Conservation (phyloP, 2,329 filamentous ascomycete genomes). For the Metarhizium brunneum region DNA sequence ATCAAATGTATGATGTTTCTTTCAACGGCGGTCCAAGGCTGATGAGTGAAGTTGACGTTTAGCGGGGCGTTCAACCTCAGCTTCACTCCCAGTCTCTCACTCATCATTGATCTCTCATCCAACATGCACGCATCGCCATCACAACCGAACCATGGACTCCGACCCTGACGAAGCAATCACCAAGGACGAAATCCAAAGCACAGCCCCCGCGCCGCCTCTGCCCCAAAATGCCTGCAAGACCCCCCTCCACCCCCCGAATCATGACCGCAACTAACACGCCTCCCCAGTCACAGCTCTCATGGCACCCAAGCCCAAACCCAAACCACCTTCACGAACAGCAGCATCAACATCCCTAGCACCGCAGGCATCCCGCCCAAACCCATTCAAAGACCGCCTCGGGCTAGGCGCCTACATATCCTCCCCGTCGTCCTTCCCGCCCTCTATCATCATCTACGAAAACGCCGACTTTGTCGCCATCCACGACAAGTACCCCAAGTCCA, state of each 20-base stretch:
- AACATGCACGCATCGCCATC: neutral
- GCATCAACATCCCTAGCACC: neutral
- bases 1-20: neutral
- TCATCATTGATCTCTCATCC: neutral
- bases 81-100: neutral
- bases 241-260: neutral
- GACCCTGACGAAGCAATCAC: constrained; percentile 32
- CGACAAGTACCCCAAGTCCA: constrained; percentile 80
- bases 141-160: constrained; percentile 6
- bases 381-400: constrained; percentile 45
- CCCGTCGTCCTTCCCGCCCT: constrained; percentile 52
- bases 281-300: constrained; percentile 26
- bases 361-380: constrained; percentile 14
- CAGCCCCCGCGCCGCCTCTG: constrained; percentile 15
- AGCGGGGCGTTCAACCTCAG: neutral
- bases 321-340: constrained; percentile 11
- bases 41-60: neutral
- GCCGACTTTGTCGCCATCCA: constrained; percentile 65
- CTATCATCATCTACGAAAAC: constrained; percentile 56
- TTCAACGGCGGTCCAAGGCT: neutral
- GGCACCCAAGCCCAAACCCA: constrained; percentile 26
- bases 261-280: neutral
- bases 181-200: constrained; percentile 29
- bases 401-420: constrained; percentile 57
- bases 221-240: neutral